Evolutionary conservation across 1,284 basidiomycete genomes (phyloP), one percentile per base, ranked within the genome.

Genomic region (Rhodotorula mucilaginosa): DNA sequence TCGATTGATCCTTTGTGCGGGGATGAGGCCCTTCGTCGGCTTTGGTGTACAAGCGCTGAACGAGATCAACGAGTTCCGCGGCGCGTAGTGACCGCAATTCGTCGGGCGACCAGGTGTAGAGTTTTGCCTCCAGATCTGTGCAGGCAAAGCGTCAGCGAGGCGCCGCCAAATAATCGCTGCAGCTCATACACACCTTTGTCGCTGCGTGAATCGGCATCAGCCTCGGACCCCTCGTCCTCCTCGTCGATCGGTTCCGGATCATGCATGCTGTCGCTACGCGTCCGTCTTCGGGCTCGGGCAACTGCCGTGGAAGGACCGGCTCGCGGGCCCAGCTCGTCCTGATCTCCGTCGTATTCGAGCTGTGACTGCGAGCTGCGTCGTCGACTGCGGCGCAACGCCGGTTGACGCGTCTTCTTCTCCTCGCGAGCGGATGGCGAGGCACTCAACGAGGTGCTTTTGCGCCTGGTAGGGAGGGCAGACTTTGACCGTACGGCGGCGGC

Each of bases 31-130:
- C 56, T 10, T 54, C 56, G 29, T 44, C n/a, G 0, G 54, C 29
- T 8, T 31, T 1, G 48, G 51, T 19, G 31, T 65, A 21, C 31
- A 63, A 46, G 58, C 58, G 58, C 52, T 49, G 51, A 58, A 64
- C 68, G 1, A 76, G 64, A 21, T 69, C 63, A 34, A 59, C 58
- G 18, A 76, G 72, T 23, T 76, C 72, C 16, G 39, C 46, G 18
- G 62, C 47, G 16, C 51, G 68, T 2, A 74, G 66, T 5, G 56
- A 47, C 5, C 58, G 65, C 16, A 76, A 65, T 12, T 69, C 61
- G 23, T 62, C 34, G 0, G 61, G 26, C 1, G 72, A 34, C 64
- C 72, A 73, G 18, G 48, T 26, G 19, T 61, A 54, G 3, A 74
- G 63, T 47, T 70, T 68, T 0, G 47, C 66, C 13, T 64, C 58